Evolutionary conservation across 2,329 filamentous ascomycete species (phyloP).

Genomic region (Plectosphaerella sp.): DNA sequence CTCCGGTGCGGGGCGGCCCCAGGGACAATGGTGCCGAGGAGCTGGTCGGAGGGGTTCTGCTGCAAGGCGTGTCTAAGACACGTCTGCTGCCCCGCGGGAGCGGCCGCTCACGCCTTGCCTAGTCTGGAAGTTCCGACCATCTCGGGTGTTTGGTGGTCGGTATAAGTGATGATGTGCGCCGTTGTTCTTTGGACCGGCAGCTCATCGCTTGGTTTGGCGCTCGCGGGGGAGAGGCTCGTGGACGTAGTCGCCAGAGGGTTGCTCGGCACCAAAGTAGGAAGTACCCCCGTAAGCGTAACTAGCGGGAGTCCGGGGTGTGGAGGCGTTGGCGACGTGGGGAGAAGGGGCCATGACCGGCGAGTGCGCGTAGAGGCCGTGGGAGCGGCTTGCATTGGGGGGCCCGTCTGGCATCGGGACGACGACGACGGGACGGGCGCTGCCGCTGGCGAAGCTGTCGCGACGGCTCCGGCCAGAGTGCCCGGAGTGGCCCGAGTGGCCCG

Average conservation of each 20-base stretch:
- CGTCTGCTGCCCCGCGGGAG: too few relatives aligned
- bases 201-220: neutral
- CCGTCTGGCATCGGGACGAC: neutral
- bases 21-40: too few relatives aligned
- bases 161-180: too few relatives aligned
- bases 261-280: neutral
- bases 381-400: neutral
- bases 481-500: constrained; percentile 1
- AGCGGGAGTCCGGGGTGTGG: neutral
- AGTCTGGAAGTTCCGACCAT: too few relatives aligned
- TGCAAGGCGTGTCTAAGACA: too few relatives aligned
- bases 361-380: constrained; percentile 18
- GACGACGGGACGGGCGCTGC: neutral
- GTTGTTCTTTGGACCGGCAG: neutral
- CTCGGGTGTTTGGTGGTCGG: too few relatives aligned
- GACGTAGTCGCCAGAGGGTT: neutral
- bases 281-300: neutral
- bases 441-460: constrained; percentile 21
- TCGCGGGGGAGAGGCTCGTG: neutral
- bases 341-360: neutral
- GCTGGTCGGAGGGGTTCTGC: too few relatives aligned
- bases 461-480: constrained; percentile 13
- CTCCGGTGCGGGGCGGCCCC: too few relatives aligned
- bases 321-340: neutral
- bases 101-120: too few relatives aligned